Conservation (phyloP, 805 yeast species). For the Candida dajiaensis region DNA sequence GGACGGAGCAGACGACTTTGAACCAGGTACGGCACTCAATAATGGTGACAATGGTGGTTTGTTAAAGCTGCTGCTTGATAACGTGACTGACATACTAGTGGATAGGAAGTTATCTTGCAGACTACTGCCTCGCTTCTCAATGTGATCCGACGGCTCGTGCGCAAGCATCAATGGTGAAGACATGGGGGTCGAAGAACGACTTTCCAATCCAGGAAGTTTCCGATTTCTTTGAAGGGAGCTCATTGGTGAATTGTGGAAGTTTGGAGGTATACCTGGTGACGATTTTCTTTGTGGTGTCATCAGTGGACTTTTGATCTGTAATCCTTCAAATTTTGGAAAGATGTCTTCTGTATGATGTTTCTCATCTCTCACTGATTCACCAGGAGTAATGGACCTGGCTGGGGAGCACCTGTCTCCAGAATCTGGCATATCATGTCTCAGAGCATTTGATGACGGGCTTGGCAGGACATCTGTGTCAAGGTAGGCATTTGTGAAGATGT, state of each 20-base stretch:
- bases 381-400: constrained; percentile 41
- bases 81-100: neutral
- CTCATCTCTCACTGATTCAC: constrained; percentile 26
- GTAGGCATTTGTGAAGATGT: constrained; percentile 36
- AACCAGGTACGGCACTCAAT: constrained; percentile 56
- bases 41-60: constrained; percentile 79
- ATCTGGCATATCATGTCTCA: constrained; percentile 6
- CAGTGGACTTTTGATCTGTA: constrained; percentile 24
- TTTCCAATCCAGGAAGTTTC: constrained; percentile 14
- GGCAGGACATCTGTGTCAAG: constrained; percentile 36
- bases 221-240: constrained; percentile 57
- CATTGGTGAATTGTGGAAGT: constrained; percentile 39
- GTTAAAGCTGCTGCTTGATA: constrained; percentile 17
- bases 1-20: constrained; percentile 52
- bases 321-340: constrained; percentile 18
- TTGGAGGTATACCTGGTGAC: constrained; percentile 19
- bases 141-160: constrained; percentile 30
- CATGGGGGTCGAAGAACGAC: constrained; percentile 36
- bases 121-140: constrained; percentile 23
- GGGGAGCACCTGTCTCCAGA: constrained; percentile 19
- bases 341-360: constrained; percentile 6
- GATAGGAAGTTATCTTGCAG: constrained; percentile 23
- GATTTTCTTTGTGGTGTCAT: constrained; percentile 26
- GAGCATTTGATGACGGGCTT: constrained; percentile 13
- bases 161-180: constrained; percentile 54